Conservation (phyloP, 345 rosid genomes). For the Combretum micranthum region DNA sequence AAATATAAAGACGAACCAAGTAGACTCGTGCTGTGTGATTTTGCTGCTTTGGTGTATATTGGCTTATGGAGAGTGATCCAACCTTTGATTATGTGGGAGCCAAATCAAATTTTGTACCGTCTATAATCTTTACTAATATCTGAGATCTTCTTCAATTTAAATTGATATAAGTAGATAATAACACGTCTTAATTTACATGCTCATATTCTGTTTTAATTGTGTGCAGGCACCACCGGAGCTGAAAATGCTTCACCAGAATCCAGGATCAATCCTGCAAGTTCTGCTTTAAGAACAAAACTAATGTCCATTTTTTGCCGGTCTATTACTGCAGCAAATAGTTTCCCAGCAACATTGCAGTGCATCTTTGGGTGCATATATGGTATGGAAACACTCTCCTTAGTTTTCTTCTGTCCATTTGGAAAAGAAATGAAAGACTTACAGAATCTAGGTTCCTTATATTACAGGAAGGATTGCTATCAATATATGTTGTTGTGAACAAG, state of each 20-base stretch:
- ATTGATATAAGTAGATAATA: no score
- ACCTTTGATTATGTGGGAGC: no score
- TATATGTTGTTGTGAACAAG: no score
- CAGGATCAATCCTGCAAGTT: constrained; percentile 64
- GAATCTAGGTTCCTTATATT: no score
- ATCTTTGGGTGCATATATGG: constrained; percentile 94
- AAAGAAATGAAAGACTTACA: background rate
- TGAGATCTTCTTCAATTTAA: background rate
- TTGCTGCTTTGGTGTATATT: no score
- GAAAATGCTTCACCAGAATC: constrained; percentile 58
- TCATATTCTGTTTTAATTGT: constrained; percentile 6
- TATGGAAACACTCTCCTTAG: constrained; percentile 18
- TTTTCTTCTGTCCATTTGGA: background rate
- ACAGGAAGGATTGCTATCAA: no score
- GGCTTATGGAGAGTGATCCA: no score
- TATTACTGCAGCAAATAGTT: constrained; percentile 79
- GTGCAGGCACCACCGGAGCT: constrained; percentile 55
- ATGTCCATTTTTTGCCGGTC: constrained; percentile 80
- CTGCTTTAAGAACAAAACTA: constrained; percentile 57
- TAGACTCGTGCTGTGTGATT: no score
- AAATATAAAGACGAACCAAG: no score
- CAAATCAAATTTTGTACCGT: no score
- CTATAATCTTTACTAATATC: background rate
- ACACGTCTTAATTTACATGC: background rate
- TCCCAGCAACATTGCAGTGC: constrained; percentile 92